phyloP scores from a whole-genome alignment of 2,329 filamentous ascomycete species.

The Alternaria solani region DNA sequence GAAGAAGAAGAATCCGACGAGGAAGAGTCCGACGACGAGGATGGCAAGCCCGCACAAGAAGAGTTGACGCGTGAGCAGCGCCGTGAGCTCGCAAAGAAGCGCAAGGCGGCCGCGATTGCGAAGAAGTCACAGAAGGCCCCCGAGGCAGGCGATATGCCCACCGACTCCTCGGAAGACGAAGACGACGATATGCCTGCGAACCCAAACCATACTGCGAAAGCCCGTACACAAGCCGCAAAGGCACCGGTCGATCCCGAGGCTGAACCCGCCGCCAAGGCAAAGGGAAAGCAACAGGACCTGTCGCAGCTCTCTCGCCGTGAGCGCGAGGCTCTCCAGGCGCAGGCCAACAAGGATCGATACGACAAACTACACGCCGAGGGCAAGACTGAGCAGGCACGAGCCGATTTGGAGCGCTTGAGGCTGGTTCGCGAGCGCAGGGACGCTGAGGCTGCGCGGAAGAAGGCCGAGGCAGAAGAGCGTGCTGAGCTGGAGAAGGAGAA shows the following conservation, averaged over 20 bases:
- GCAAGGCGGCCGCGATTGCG: conserved; percentile 87
- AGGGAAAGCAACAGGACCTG: conserved; percentile 61
- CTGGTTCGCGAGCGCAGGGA: conserved; percentile 87
- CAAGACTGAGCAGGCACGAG: conserved; percentile 94
- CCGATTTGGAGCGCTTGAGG: conserved; percentile 83
- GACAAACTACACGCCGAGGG: conserved; percentile 91
- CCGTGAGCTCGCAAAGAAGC: conserved; percentile 84
- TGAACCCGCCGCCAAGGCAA: conserved; percentile 67
- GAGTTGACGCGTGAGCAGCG: conserved; percentile 85
- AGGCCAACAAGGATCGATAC: conserved; percentile 88
- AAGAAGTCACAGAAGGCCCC: conserved; percentile 74
- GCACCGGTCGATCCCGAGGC: conserved; percentile 53
- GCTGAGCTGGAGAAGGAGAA: conserved; percentile 65
- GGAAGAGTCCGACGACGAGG: conserved; percentile 53
- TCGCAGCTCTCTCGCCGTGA: conserved; percentile 71
- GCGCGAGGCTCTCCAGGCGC: conserved; percentile 82
- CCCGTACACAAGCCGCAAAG: conserved; percentile 70
- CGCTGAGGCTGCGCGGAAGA: conserved; percentile 81
- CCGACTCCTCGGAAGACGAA: conserved; percentile 70
- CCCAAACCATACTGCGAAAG: conserved; percentile 80
- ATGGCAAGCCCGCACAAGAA: conserved; percentile 57
- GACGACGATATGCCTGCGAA: conserved; percentile 80
- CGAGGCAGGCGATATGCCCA: conserved; percentile 85
- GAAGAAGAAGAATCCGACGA: conserved; percentile 55
- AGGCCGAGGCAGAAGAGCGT: conserved; percentile 67